Evolutionary conservation across 129 eudicot species (phyloP), one percentile per base, ranked within the genome.

Genomic region (Saposhnikovia divaricata): DNA sequence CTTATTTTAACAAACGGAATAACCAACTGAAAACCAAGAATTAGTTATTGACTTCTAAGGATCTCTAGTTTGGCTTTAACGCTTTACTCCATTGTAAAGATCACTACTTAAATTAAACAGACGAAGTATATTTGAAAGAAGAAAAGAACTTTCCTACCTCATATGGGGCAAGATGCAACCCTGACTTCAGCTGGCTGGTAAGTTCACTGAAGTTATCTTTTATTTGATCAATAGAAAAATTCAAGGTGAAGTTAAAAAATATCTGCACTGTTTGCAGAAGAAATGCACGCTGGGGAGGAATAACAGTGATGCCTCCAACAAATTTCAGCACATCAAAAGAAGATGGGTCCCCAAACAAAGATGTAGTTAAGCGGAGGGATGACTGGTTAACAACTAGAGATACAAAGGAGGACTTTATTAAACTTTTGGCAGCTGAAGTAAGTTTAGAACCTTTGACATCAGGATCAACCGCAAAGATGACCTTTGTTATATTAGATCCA

Each of bases 321-420:
- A 96, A 92, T 82, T 92, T 96, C 82, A 96, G 84, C 79, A 96
- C 97, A 66, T 96, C 97, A 80, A 96, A 96, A 40, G 93, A 85
- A 73, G 84, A 88, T 61, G 99, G 92, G 16, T 92, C 81, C 61
- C 99, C 99, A 34, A 96, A 95, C 80, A 92, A 88, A 75, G 93
- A 85, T 82, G 86, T 77, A 1, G 91, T 92, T 91, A 96, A 80
- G 71, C 81, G 80, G 34, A 96, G 86, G 77, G 83, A 61, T 38
- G 86, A 37, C 78, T 88, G 93, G 37, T 77, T 75, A 69, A 86
- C 81, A 75, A 92, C 84, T 79, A 96, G 80, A 79, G 90, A 81
- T 57, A 66, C 95, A 78, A 96, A 96, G 44, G 82, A 78, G 44
- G 80, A 80, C 81, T 88, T 86, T 61, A 96, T 84, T 82, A 96